Base-by-base conservation (phyloP, 176 grass and related monocot genomes). In the Hsuehochloa calcarea region DNA sequence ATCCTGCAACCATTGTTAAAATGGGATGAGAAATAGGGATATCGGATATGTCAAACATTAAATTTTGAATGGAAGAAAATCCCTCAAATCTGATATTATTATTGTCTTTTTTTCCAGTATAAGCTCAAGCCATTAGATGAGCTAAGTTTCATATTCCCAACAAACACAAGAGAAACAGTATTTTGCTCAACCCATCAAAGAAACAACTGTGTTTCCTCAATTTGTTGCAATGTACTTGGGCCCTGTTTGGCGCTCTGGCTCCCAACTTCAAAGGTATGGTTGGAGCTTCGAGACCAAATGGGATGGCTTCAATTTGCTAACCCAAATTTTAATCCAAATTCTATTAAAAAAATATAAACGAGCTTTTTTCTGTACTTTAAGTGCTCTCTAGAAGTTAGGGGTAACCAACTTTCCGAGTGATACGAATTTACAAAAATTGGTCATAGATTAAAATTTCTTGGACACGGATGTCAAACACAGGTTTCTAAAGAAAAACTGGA, bases 1-100 rank as follows among this genome's bases (percentile, higher is more conserved):
- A 68, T 99, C 93, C 97, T 99, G 88, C 68, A 47, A 46, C 69
- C 60, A 82, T 70, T 22, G 64, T 71, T 79, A 44, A 23, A 73
- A n/a, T 47, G 44, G 4, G 7, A 66, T 43, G 39, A 50, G 10
- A 74, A 61, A 23, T 76, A 16, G 14, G 26, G 16, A 71, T 56
- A 71, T 10, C 5, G 20, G 0, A 65, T 70, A 47, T 77, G 7
- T 51, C 17, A 5, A 76, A 20, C 43, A 16, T n/a, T 25, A 46
- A 63, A 61, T 72, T 29, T 25, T n/a, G 31, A 39, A 56, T 72
- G 29, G 11, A 84, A 6, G 40, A 12, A 25, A 70, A 25, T 20
- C 23, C 50, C 25, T 5, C 3, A 40, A 70, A 70, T 31, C 4
- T 56, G 64, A 43, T 11, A 40, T n/a, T 61, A 43, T 14, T 8